These are phyloP conservation scores for Aspergillus floridensis DNA, from an alignment of 2,329 filamentous ascomycete species.

Conservation along the genomic window DNA sequence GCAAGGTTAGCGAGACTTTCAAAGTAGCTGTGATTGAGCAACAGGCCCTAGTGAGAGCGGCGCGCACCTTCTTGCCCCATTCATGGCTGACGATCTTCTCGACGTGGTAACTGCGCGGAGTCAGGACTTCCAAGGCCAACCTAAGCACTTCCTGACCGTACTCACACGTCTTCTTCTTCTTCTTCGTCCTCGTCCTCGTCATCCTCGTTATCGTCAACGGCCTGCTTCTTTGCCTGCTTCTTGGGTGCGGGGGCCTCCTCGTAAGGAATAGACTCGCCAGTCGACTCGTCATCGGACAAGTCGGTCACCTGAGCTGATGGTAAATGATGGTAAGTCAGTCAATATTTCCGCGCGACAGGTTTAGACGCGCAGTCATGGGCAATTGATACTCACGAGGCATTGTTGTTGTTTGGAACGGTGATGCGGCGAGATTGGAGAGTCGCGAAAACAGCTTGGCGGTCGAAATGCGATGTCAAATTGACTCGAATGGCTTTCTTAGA, in stretches of 20 bases:
- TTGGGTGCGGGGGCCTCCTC: conserved; percentile 26
- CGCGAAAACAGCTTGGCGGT: conserved; percentile 33
- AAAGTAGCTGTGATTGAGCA: neutral
- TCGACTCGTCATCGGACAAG: conserved; percentile 38
- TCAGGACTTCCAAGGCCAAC: conserved; percentile 14
- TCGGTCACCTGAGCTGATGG: conserved; percentile 31
- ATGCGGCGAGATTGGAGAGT: conserved; percentile 21
- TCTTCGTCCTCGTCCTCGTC: conserved; percentile 29
- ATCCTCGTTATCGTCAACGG: conserved; percentile 5
- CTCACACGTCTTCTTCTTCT: conserved; percentile 39
- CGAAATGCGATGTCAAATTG: neutral
- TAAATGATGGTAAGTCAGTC: conserved; percentile 15
- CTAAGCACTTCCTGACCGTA: conserved; percentile 12
- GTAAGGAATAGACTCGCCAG: conserved; percentile 39
- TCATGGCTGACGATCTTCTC: conserved; percentile 41
- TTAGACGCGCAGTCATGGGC: conserved; percentile 2
- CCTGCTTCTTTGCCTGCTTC: conserved; percentile 13
- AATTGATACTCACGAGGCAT: conserved; percentile 43
- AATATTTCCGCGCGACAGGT: conserved; percentile 8
- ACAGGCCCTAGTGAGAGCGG: neutral
- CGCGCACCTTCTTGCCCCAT: conserved; percentile 36
- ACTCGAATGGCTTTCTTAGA: neutral
- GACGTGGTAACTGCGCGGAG: conserved; percentile 37
- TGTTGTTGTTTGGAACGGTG: conserved; percentile 27
- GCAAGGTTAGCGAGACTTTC: conserved; percentile 18